Evolutionary conservation across 2,329 filamentous ascomycete species (phyloP).

Genomic region (Alternaria ventricosa): DNA sequence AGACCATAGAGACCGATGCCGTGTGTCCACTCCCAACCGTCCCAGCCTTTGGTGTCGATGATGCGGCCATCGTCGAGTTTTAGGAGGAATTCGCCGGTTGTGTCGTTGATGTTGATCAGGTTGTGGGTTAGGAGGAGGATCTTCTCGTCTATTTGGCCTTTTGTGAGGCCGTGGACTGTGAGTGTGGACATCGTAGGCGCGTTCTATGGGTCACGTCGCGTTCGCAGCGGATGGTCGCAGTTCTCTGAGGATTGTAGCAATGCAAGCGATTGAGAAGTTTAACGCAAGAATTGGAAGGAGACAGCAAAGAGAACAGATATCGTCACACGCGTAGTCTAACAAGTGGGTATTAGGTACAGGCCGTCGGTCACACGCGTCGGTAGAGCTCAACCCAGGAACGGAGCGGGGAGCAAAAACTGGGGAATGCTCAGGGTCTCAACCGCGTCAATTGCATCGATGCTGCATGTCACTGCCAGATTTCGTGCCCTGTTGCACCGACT

Average conservation of each 20-base stretch:
- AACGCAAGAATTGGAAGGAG: not conserved
- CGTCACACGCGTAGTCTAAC: constrained; percentile 4
- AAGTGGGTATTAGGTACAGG: constrained; percentile 7
- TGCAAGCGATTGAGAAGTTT: not conserved
- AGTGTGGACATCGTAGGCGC: constrained; percentile 48
- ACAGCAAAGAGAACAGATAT: not conserved
- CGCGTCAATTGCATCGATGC: constrained; percentile 1
- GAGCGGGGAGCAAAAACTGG: constrained; percentile 17
- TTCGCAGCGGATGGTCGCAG: not conserved
- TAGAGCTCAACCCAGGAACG: constrained; percentile 4
- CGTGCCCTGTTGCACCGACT: constrained; percentile 32
- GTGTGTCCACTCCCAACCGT: constrained; percentile 84
- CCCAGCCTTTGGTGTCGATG: constrained; percentile 86
- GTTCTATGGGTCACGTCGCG: not conserved
- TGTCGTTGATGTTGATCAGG: constrained; percentile 78
- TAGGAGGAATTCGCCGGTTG: constrained; percentile 75
- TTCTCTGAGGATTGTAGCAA: not conserved
- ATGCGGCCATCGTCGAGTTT: constrained; percentile 73
- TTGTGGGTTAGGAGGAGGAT: constrained; percentile 74
- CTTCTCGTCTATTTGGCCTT: constrained; percentile 57
- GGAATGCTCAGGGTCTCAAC: constrained; percentile 10
- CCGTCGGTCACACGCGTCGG: constrained; percentile 6
- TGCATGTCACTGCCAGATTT: constrained; percentile 18
- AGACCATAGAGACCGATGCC: constrained; percentile 81
- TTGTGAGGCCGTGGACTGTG: constrained; percentile 49